Evolutionary conservation across 192 early-diverging fungal species (phyloP).

Genomic region (Lobosporangium transversale): DNA sequence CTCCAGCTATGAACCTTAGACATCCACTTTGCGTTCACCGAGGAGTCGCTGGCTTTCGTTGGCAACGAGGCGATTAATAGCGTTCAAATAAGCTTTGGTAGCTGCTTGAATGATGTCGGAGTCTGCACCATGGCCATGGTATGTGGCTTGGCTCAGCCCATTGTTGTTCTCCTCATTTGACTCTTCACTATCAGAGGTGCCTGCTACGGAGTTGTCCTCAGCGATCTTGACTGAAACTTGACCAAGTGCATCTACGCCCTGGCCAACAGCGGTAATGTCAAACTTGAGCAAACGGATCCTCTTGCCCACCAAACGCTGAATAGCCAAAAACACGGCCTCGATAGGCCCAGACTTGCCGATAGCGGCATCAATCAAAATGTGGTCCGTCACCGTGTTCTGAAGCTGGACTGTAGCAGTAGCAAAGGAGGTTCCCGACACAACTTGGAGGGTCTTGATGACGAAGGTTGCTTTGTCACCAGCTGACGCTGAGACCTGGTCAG

Average conservation of each 20-base stretch:
- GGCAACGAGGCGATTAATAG: slow-evolving; percentile 77
- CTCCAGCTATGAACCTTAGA: too few species aligned
- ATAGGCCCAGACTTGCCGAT: slow-evolving; percentile 86
- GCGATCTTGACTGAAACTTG: slow-evolving; percentile 82
- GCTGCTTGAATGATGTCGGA: slow-evolving; percentile 88
- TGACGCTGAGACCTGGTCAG: slow-evolving; percentile 69
- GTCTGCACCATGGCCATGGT: slow-evolving; percentile 81
- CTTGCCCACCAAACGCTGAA: slow-evolving; percentile 85
- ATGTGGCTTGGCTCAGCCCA: slow-evolving; percentile 59
- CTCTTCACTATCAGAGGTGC: slow-evolving; percentile 62
- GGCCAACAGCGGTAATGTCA: slow-evolving; percentile 87
- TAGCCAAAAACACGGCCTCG: slow-evolving; percentile 88
- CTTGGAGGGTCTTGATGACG: slow-evolving; percentile 77
- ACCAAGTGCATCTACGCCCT: slow-evolving; percentile 88
- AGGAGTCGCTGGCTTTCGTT: slow-evolving; percentile 43
- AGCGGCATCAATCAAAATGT: slow-evolving; percentile 76
- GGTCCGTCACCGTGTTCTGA: slow-evolving; percentile 61
- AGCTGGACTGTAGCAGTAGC: slow-evolving; percentile 86
- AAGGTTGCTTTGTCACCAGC: slow-evolving; percentile 61
- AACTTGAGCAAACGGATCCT: slow-evolving; percentile 83
- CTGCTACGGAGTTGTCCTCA: slow-evolving; percentile 28
- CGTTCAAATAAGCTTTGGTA: slow-evolving; percentile 89
- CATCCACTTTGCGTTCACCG: slow-evolving; percentile 43
- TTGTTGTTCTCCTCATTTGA: slow-evolving; percentile 55
- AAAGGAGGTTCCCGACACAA: slow-evolving; percentile 80